phyloP scores from a whole-genome alignment of 768 basidiomycete species.

The Zangia roseola region DNA sequence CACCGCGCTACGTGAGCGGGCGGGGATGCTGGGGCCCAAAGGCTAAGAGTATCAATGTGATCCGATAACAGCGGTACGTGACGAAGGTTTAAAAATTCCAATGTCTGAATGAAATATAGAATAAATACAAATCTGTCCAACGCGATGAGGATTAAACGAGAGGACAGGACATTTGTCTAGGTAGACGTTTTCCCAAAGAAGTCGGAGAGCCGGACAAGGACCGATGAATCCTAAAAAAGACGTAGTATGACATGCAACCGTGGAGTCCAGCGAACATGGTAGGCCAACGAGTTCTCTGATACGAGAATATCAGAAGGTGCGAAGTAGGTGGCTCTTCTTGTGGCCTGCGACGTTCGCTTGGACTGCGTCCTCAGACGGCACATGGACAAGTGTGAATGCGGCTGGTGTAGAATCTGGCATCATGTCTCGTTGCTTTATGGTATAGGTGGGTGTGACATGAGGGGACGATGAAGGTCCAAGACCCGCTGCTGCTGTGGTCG shows the following conservation, averaged over 20 bases:
- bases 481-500: conserved; percentile 8
- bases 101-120: conserved; percentile 16
- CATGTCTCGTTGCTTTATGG: conserved; percentile 43
- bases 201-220: not conserved
- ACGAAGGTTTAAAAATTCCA: conserved; percentile 2
- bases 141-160: conserved; percentile 30
- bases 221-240: conserved; percentile 3
- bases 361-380: conserved; percentile 3
- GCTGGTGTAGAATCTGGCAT: conserved; percentile 22
- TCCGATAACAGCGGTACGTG: not conserved
- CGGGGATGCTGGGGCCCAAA: not conserved
- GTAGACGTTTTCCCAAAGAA: conserved; percentile 23
- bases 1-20: not conserved
- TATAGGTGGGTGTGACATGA: conserved; percentile 62
- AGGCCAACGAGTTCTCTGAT: not conserved
- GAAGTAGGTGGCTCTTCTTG: conserved; percentile 10
- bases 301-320: conserved; percentile 10
- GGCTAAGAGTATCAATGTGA: not conserved
- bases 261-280: conserved; percentile 2
- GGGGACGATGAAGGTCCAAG: conserved; percentile 25
- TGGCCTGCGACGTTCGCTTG: conserved; percentile 5
- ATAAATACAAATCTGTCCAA: conserved; percentile 26
- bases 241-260: conserved; percentile 4
- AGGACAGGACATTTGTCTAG: conserved; percentile 26
- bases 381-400: conserved; percentile 2